phyloP scores from a whole-genome alignment of 2,329 filamentous ascomycete species.

The Paramyrothecium roridum region DNA sequence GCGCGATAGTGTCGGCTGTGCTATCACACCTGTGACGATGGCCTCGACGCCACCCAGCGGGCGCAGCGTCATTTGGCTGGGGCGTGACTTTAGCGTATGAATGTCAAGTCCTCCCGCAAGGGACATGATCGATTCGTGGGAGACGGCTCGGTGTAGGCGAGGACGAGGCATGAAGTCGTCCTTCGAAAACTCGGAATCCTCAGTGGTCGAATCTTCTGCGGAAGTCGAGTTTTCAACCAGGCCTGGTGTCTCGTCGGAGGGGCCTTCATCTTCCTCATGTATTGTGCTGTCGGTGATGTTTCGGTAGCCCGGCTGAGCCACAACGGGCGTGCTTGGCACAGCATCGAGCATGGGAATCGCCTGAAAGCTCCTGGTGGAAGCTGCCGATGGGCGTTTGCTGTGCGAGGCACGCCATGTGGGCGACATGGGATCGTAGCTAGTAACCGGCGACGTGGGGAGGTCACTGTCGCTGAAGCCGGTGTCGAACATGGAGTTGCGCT shows the following conservation, averaged over 20 bases:
- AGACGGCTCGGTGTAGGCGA: slow-evolving; percentile 62
- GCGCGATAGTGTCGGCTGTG: slow-evolving; percentile 54
- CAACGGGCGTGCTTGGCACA: slow-evolving; percentile 18
- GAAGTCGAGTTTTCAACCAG: slow-evolving; percentile 21
- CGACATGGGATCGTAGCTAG: slow-evolving; percentile 67
- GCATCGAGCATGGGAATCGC: slow-evolving; percentile 32
- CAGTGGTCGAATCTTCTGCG: slow-evolving; percentile 30
- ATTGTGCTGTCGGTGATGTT: slow-evolving; percentile 26
- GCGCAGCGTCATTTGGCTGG: slow-evolving; percentile 67
- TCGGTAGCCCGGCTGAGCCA: slow-evolving; percentile 12
- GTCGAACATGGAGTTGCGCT: slow-evolving; percentile 77
- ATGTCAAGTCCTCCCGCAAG: slow-evolving; percentile 87
- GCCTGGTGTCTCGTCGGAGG: slow-evolving; percentile 17
- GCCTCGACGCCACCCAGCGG: slow-evolving; percentile 53
- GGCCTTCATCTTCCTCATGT: slow-evolving; percentile 35
- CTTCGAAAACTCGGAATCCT: slow-evolving; percentile 24
- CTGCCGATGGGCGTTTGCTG: slow-evolving; percentile 54
- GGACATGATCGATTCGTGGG: slow-evolving; percentile 88
- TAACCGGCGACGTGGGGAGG: slow-evolving; percentile 78
- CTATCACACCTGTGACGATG: slow-evolving; percentile 56
- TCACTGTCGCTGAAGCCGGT: slow-evolving; percentile 57
- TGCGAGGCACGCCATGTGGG: slow-evolving; percentile 51
- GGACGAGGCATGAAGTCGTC: slow-evolving; percentile 35
- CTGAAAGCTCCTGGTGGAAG: slow-evolving; percentile 49
- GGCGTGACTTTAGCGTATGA: slow-evolving; percentile 72